Evolutionary conservation across 495 filamentous ascomycete genomes (phyloP).

Genomic region (Penicillium alfredii): DNA sequence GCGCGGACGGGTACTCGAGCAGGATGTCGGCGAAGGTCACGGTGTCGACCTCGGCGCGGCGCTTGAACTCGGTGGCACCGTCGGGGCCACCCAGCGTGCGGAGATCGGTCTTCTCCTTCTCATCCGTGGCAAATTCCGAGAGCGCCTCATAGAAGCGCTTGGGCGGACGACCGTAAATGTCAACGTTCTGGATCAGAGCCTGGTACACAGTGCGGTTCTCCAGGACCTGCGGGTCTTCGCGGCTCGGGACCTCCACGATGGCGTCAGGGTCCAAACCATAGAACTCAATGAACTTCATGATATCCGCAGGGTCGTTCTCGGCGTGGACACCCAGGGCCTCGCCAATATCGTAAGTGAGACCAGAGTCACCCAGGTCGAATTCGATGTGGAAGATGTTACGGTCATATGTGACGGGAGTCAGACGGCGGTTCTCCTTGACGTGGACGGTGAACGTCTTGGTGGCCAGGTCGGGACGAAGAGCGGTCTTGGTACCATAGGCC

Average conservation of each 20-base stretch:
- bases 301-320: slow-evolving; percentile 77
- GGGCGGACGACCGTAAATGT: slow-evolving; percentile 93
- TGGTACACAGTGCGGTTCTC: slow-evolving; percentile 95
- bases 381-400: slow-evolving; percentile 99
- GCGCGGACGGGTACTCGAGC: slow-evolving; percentile 80
- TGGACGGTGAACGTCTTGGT: slow-evolving; percentile 81
- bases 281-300: slow-evolving; percentile 77
- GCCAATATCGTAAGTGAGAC: slow-evolving; percentile 91
- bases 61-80: slow-evolving; percentile 90
- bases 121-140: slow-evolving; percentile 77
- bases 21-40: slow-evolving; percentile 88
- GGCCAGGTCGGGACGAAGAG: slow-evolving; percentile 76
- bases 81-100: slow-evolving; percentile 72
- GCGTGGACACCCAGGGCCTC: slow-evolving; percentile 97
- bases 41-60: slow-evolving; percentile 86
- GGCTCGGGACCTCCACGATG: slow-evolving; percentile 83
- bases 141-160: slow-evolving; percentile 96
- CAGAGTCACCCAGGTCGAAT: slow-evolving; percentile 87
- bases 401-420: slow-evolving; percentile 85
- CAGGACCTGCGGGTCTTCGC: slow-evolving; percentile 67
- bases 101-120: slow-evolving; percentile 74
- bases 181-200: slow-evolving; percentile 84
- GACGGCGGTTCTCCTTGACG: slow-evolving; percentile 90
- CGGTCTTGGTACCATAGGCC: slow-evolving; percentile 68
- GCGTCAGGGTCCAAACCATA: slow-evolving; percentile 79